Evolutionary conservation across 129 eudicot genomes (phyloP).

Genomic region (Tagetes patula): DNA sequence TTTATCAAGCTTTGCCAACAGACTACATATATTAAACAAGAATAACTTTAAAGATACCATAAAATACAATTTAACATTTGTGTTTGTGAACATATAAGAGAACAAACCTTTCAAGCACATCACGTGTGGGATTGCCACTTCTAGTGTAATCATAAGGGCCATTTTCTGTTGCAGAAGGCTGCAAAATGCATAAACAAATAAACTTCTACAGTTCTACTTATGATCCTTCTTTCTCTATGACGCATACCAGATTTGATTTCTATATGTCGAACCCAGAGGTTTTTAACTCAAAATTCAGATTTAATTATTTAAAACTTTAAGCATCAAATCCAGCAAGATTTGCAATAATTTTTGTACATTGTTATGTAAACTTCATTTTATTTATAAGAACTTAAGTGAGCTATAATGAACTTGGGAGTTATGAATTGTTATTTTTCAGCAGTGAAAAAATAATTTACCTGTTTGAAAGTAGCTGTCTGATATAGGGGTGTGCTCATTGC

Average conservation of each 20-base stretch:
- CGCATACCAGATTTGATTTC: constrained; percentile 6
- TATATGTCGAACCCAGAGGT: neutral
- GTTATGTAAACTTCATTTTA: neutral
- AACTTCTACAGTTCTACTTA: neutral
- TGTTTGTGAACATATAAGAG: constrained; percentile 1
- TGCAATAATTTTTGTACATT: neutral
- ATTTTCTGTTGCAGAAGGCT: constrained; percentile 82
- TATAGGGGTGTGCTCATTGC: constrained; percentile 92
- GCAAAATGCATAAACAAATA: constrained; percentile 10
- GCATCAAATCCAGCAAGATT: neutral
- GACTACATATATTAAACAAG: constrained; percentile 42
- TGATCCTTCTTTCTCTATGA: neutral
- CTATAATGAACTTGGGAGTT: neutral
- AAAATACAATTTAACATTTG: constrained; percentile 14
- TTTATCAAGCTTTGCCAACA: constrained; percentile 89
- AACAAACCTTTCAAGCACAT: constrained; percentile 73
- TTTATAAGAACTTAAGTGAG: neutral
- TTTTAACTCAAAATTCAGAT: neutral
- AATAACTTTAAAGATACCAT: neutral
- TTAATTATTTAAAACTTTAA: neutral
- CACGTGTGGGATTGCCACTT: constrained; percentile 97
- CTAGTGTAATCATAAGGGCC: constrained; percentile 97
- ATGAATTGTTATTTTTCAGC: neutral
- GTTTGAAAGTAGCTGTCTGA: constrained; percentile 95
- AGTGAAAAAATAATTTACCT: constrained; percentile 33